Conservation (phyloP, 1,139 yeast genomes). For the Suhomyces maxii region DNA sequence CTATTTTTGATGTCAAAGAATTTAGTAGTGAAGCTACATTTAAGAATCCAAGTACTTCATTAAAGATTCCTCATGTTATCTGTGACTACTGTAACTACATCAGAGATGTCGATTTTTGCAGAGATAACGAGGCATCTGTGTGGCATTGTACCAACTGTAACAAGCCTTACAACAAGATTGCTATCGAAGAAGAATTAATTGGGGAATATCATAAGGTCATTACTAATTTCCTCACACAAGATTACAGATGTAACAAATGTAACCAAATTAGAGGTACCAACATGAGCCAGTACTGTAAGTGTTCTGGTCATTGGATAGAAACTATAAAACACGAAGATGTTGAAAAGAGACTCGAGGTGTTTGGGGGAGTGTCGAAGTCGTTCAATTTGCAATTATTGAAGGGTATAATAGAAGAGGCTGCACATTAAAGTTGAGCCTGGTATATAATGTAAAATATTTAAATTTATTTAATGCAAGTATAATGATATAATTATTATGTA, state of each 20-base stretch:
- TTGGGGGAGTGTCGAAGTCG: conserved; percentile 56
- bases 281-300: conserved; percentile 73
- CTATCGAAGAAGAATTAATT: conserved; percentile 77
- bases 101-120: conserved; percentile 80
- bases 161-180: conserved; percentile 61
- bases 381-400: conserved; percentile 62
- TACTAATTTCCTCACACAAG: conserved; percentile 73
- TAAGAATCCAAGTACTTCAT: conserved; percentile 69
- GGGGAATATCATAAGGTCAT: conserved; percentile 57
- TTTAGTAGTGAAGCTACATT: conserved; percentile 80
- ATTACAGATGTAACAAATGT: conserved; percentile 78
- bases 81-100: conserved; percentile 80
- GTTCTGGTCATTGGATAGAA: conserved; percentile 85
- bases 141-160: conserved; percentile 77
- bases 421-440: background rate
- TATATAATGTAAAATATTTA: background rate
- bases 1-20: conserved; percentile 76
- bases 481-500: too few relatives aligned
- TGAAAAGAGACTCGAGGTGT: conserved; percentile 46
- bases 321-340: conserved; percentile 52
- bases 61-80: conserved; percentile 64
- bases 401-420: conserved; percentile 38
- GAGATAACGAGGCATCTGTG: conserved; percentile 50
- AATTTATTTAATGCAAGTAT: too few relatives aligned
- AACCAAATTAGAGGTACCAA: conserved; percentile 64